phyloP scores from a whole-genome alignment of 179 eudicot genomes.

The Heliamphora pulchella region DNA sequence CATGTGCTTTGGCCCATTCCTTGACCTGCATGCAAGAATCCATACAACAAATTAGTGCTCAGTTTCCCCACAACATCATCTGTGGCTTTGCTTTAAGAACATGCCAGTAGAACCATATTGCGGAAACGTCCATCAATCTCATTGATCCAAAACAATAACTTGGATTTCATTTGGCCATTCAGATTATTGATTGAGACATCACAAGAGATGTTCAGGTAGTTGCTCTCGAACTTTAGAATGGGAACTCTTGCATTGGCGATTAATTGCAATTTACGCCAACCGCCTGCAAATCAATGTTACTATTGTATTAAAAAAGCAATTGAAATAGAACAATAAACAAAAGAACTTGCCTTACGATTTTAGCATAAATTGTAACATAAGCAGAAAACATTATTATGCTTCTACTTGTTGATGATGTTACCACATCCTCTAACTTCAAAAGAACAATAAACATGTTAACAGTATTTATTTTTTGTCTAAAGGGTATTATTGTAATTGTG shows the following conservation, averaged over 20 bases:
- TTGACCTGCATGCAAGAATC: conserved; percentile 58
- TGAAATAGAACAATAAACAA: neutral
- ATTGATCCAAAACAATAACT: conserved; percentile 70
- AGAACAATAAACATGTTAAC: no score
- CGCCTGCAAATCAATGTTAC: conserved; percentile 43
- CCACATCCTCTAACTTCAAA: no score
- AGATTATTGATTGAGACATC: conserved; percentile 77
- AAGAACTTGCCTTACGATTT: neutral
- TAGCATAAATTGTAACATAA: neutral
- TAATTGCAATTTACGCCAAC: conserved; percentile 49
- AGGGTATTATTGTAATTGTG: no score
- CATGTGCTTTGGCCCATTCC: conserved; percentile 92
- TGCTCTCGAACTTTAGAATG: conserved; percentile 56
- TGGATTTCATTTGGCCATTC: conserved; percentile 91
- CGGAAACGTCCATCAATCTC: conserved; percentile 79
- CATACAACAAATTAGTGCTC: conserved; percentile 13
- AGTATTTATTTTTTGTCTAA: no score
- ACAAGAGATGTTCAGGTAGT: conserved; percentile 59
- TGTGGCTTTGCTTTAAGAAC: conserved; percentile 18
- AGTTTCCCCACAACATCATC: conserved; percentile 7
- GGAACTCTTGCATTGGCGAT: conserved; percentile 81
- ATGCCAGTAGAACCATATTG: conserved; percentile 82
- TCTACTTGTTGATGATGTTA: no score
- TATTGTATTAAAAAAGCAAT: neutral
- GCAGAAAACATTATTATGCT: no score